phyloP scores from a whole-genome alignment of 2,329 filamentous ascomycete species.

The Diaporthe amygdali region DNA sequence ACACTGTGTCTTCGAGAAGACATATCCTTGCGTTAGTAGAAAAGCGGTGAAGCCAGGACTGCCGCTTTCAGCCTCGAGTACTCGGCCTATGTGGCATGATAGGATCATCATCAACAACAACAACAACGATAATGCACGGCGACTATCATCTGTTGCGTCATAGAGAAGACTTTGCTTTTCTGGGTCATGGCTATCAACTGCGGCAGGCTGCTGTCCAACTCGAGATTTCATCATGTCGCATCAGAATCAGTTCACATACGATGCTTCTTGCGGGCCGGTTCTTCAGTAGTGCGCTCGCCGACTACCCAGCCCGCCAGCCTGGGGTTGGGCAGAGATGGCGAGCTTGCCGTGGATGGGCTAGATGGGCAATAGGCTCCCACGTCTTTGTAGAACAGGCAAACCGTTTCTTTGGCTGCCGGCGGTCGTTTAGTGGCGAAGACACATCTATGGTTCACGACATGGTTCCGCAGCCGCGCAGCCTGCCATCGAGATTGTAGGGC shows the following conservation, averaged over 20 bases:
- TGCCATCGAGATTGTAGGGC: conserved; percentile 13
- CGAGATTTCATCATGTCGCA: neutral
- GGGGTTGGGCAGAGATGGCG: neutral
- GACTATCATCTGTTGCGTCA: neutral
- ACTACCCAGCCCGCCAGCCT: neutral
- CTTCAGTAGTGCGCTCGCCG: neutral
- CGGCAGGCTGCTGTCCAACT: neutral
- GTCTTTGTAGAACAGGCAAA: conserved; percentile 17
- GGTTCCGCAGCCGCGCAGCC: conserved; percentile 10
- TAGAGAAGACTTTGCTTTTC: neutral
- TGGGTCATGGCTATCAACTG: neutral
- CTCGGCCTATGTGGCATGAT: neutral
- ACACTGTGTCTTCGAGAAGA: neutral
- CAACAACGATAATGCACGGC: neutral
- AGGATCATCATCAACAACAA: neutral
- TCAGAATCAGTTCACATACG: neutral
- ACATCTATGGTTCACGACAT: conserved; percentile 15
- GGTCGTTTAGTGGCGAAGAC: conserved; percentile 21
- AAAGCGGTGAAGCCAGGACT: neutral
- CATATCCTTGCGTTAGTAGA: neutral
- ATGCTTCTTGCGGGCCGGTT: neutral
- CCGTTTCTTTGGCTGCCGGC: conserved; percentile 17
- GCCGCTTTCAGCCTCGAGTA: neutral
- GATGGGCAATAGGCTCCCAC: neutral
- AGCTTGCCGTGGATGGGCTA: neutral